These are phyloP conservation scores for Trypanosoma conorhini DNA, from an alignment of 208 protist genomes.

Conservation along the genomic window DNA sequence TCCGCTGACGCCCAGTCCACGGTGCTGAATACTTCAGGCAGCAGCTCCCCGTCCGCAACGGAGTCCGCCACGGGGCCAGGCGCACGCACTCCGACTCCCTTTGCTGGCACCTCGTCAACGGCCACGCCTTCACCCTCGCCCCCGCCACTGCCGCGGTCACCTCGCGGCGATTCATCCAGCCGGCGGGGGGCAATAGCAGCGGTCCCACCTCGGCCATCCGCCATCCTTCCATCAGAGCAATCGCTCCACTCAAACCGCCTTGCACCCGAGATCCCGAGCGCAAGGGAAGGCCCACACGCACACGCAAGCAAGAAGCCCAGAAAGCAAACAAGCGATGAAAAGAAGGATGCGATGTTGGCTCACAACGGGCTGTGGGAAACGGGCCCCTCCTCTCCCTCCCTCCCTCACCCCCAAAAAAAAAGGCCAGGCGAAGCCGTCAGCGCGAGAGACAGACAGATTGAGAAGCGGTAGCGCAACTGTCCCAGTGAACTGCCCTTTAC, in stretches of 20 bases:
- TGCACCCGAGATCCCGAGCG: not conserved
- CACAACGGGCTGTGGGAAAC: not conserved
- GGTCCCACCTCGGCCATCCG: not conserved
- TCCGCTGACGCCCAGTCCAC: conserved; percentile 52
- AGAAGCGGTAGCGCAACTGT: not conserved
- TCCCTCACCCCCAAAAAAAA: no score
- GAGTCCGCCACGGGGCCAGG: not conserved
- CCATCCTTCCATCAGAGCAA: not conserved
- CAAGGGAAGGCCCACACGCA: not conserved
- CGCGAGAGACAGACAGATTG: not conserved
- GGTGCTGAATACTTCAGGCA: conserved; percentile 34
- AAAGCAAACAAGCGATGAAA: not conserved
- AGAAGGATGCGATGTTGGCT: not conserved
- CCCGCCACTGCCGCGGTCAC: not conserved
- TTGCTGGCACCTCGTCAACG: not conserved
- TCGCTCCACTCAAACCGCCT: not conserved
- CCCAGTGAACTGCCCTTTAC: not conserved
- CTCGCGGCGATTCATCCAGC: not conserved
- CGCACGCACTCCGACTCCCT: not conserved
- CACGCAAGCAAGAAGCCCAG: not conserved
- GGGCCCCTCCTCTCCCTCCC: not conserved
- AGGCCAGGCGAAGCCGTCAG: not conserved
- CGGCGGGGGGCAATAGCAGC: not conserved
- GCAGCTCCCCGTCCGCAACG: not conserved
- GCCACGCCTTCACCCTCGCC: not conserved